Base-by-base conservation (phyloP, 495 filamentous ascomycete genomes). In the Jackrogersella minutella region DNA sequence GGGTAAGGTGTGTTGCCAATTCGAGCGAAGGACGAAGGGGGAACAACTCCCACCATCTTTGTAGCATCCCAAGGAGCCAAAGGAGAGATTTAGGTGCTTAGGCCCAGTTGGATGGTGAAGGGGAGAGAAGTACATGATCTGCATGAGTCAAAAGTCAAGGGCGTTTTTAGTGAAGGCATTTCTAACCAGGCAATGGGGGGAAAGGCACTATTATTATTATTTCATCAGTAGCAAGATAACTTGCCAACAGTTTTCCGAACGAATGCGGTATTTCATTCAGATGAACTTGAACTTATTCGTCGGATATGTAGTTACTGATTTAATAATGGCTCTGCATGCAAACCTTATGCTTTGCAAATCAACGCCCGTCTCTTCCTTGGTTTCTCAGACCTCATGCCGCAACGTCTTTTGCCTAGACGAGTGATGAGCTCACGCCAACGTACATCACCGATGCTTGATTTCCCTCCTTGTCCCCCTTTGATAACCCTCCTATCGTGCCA, bases 221-320 rank as follows among this genome's bases (percentile, higher is more conserved):
- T 44, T 37, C 28, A 36, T 36, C 34, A 28, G 8, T 36, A 50
- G 34, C 40, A 26, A 44, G 21, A n/a, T 19, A 4, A 22, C 56
- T 30, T 17, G 34, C 36, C 52, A 2, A 14, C 28, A 31, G 31
- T 40, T 16, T n/a, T 50, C 36, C 26, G 24, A 34, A 10, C 34
- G 26, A 60, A 60, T 28, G 33, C n/a, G n/a, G n/a, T 10, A 39
- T 41, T 39, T 34, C 39, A 55, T 52, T 49, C 28, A 34, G 14
- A 3, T 9, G 22, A 10, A 49, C 17, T 3, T 30, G 17, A 13
- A 52, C n/a, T 47, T 43, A n/a, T n/a, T n/a, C n/a, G 54, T 47
- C 16, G 30, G 39, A 49, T 49, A 54, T 43, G 50, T 21, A 19
- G 28, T n/a, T 58, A 24, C 31, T 60, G 22, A 55, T 43, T 58